Percentiles rank a stretch among this genome's conserved stretches.
Conservation (phyloP, 202 grass and related monocot genomes). For the Dendrocalamus latiflorus region DNA sequence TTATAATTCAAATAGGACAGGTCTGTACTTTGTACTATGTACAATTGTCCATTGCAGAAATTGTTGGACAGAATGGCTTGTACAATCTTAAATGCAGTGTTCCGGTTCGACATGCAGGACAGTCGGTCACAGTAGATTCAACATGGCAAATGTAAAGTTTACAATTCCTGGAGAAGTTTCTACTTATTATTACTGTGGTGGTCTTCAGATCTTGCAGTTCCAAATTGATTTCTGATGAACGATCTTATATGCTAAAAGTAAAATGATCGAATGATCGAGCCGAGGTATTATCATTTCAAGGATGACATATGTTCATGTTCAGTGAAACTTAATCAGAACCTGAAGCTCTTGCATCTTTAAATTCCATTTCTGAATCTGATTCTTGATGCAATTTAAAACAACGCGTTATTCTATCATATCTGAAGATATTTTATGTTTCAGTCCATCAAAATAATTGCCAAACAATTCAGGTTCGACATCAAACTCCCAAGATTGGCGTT, state of each 20-base stretch:
- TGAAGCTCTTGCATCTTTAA: background rate
- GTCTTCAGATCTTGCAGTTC: background rate
- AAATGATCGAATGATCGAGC: background rate
- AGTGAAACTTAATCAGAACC: background rate
- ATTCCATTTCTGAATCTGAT: background rate
- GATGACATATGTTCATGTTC: background rate
- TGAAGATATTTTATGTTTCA: background rate
- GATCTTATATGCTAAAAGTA: background rate
- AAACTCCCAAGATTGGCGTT: background rate
- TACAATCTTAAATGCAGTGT: slow-evolving; percentile 41
- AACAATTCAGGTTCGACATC: background rate
- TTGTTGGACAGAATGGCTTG: slow-evolving; percentile 12
- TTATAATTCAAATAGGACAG: slow-evolving; percentile 19
- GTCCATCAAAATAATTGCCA: slow-evolving; percentile 3
- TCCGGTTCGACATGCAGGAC: slow-evolving; percentile 32
- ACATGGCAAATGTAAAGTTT: background rate
- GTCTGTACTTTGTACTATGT: slow-evolving; percentile 35
- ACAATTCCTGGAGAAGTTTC: background rate
- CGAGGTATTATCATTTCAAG: background rate
- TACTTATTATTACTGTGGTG: background rate
- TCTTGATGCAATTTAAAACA: background rate
- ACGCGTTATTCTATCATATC: background rate
- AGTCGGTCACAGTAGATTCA: slow-evolving; percentile 48
- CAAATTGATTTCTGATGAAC: background rate
- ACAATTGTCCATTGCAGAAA: slow-evolving; percentile 28